phyloP scores from a whole-genome alignment of 768 basidiomycete genomes.

The Lyophyllum semitale region DNA sequence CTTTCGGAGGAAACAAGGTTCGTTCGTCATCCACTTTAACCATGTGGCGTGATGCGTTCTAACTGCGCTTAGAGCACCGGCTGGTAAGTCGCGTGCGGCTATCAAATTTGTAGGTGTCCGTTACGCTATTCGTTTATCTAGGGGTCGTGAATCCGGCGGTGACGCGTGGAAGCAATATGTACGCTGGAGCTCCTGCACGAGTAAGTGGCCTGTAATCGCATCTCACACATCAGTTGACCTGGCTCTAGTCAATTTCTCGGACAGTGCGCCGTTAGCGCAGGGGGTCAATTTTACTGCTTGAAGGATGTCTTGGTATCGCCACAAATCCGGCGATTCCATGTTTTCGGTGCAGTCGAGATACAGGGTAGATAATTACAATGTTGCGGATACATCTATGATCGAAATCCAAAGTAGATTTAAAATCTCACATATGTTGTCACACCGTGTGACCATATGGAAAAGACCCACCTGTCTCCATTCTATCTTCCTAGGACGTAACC shows the following conservation, averaged over 20 bases:
- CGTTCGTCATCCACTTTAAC: constrained; percentile 22
- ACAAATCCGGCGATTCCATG: constrained; percentile 9
- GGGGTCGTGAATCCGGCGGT: constrained; percentile 96
- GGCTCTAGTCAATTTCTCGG: constrained; percentile 78
- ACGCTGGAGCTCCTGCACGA: constrained; percentile 87
- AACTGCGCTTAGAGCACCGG: constrained; percentile 66
- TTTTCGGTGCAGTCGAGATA: background rate
- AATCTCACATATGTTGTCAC: constrained; percentile 10
- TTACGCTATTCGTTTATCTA: constrained; percentile 27
- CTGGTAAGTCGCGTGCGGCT: constrained; percentile 51
- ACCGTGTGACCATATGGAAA: constrained; percentile 10
- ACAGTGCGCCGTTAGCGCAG: constrained; percentile 88
- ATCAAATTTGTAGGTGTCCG: background rate
- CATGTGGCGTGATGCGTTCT: constrained; percentile 19
- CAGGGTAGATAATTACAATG: constrained; percentile 5
- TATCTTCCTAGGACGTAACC: constrained; percentile 22
- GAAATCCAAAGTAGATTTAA: background rate
- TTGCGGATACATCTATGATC: constrained; percentile 6
- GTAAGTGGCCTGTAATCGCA: constrained; percentile 28
- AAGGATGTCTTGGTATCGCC: constrained; percentile 8
- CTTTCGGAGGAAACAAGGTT: constrained; percentile 95
- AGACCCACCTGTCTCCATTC: constrained; percentile 16
- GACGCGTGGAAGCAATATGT: constrained; percentile 99
- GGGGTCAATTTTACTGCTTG: constrained; percentile 80
- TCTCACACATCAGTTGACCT: constrained; percentile 8